Percentiles rank a stretch among this genome's conserved stretches.
Conservation (phyloP, 305 asterid genomes). For the Solanum hybrid region DNA sequence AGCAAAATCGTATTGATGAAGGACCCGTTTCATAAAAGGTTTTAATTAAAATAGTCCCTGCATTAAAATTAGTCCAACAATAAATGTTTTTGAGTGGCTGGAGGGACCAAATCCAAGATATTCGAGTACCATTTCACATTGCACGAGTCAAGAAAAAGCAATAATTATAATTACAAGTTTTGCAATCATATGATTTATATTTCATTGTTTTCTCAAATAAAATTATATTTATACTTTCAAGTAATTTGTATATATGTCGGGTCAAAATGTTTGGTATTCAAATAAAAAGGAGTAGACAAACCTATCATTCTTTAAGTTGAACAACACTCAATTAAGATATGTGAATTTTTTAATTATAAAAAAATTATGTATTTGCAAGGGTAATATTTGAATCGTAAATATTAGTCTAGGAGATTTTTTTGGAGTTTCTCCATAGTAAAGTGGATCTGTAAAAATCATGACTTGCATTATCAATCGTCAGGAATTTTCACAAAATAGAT, state of each 20-base stretch:
- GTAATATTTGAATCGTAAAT: neutral
- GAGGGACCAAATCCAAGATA: neutral
- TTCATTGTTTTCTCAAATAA: neutral
- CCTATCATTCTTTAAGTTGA: neutral
- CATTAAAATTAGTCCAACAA: neutral
- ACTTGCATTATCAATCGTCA: fast-evolving
- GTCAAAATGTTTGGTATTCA: neutral
- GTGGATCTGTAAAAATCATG: neutral
- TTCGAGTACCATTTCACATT: neutral
- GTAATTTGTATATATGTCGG: neutral
- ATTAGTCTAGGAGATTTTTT: neutral
- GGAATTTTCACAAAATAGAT: neutral
- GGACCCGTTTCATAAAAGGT: neutral
- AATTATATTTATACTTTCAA: neutral
- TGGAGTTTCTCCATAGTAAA: too few relatives aligned
- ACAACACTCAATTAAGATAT: neutral
- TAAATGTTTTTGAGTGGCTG: neutral
- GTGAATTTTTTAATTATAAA: neutral
- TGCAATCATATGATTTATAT: neutral
- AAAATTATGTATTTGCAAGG: neutral
- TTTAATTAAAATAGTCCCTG: neutral
- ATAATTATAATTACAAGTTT: neutral
- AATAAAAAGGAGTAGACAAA: neutral
- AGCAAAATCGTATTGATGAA: neutral
- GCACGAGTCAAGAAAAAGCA: neutral